These are phyloP conservation scores for Euphrasia arctica DNA, from an alignment of 305 asterid genomes.

Conservation along the genomic window DNA sequence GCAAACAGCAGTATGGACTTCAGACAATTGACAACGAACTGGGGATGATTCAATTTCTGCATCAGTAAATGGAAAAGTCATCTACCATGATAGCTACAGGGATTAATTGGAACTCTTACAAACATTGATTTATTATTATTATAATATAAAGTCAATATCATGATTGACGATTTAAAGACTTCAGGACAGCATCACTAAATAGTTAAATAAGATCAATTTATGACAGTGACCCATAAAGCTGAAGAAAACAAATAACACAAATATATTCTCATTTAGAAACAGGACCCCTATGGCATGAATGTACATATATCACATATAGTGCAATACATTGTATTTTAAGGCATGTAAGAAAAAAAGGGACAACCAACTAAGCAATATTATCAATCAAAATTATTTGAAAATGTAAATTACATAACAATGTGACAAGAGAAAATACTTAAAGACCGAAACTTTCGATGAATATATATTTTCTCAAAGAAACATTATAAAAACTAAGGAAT, in stretches of 20 bases:
- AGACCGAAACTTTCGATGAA: slow-evolving; percentile 4
- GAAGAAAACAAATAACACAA: background rate
- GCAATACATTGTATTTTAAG: background rate
- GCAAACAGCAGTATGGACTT: slow-evolving; percentile 58
- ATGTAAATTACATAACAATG: slow-evolving; percentile 14
- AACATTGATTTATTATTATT: background rate
- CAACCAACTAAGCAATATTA: slow-evolving; percentile 1
- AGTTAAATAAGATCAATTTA: no score
- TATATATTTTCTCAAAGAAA: background rate
- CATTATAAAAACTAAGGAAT: slow-evolving; percentile 8
- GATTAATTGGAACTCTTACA: background rate
- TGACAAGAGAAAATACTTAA: slow-evolving; percentile 3
- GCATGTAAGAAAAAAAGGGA: background rate
- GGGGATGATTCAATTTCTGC: slow-evolving; percentile 86
- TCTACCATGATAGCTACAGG: slow-evolving; percentile 4
- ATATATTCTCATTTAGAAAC: background rate
- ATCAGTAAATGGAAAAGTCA: slow-evolving; percentile 24
- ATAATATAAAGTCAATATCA: no score
- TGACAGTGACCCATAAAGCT: no score
- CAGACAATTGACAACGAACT: slow-evolving; percentile 69
- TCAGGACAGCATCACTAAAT: no score
- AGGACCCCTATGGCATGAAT: background rate
- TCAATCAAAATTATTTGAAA: background rate
- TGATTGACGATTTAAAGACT: no score
- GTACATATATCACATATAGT: background rate